Evolutionary conservation across 2,329 filamentous ascomycete species (phyloP).

Genomic region (Xylariaceae sp.): DNA sequence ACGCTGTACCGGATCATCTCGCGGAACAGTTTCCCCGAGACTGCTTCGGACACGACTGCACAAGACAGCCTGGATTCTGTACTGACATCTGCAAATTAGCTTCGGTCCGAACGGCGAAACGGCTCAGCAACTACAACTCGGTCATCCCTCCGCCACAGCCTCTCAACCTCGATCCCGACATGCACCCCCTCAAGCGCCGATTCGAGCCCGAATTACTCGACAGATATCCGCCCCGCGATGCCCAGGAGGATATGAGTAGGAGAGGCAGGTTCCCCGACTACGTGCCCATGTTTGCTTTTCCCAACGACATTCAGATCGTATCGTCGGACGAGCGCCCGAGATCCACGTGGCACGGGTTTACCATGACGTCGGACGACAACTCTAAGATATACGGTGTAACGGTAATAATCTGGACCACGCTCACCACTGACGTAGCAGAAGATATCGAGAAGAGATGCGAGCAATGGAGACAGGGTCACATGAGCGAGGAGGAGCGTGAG

Average conservation of each 20-base stretch:
- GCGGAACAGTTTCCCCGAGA: constrained; percentile 21
- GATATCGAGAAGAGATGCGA: constrained; percentile 81
- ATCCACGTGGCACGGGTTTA: constrained; percentile 98
- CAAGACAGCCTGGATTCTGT: constrained; percentile 19
- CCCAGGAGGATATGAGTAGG: constrained; percentile 73
- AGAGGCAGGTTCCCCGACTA: constrained; percentile 92
- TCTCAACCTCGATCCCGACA: constrained; percentile 80
- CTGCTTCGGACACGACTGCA: constrained; percentile 22
- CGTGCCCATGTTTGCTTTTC: constrained; percentile 98
- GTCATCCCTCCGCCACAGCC: constrained; percentile 93
- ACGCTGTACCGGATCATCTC: constrained; percentile 15
- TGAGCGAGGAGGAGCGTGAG: constrained; percentile 88
- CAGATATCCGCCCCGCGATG: constrained; percentile 81
- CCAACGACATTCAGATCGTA: constrained; percentile 95
- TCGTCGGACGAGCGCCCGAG: constrained; percentile 90
- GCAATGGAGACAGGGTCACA: constrained; percentile 77
- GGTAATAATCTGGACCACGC: constrained; percentile 86
- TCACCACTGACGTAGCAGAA: constrained; percentile 77
- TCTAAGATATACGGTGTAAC: constrained; percentile 89
- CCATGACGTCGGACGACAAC: constrained; percentile 92
- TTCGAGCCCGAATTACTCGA: constrained; percentile 97
- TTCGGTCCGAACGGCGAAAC: constrained; percentile 72
- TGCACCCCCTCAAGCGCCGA: constrained; percentile 90
- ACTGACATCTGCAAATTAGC: constrained; percentile 39
- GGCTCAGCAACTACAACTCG: constrained; percentile 96